These are phyloP conservation scores for Cudoniella acicularis DNA, from an alignment of 495 filamentous ascomycete genomes.

Conservation along the genomic window DNA sequence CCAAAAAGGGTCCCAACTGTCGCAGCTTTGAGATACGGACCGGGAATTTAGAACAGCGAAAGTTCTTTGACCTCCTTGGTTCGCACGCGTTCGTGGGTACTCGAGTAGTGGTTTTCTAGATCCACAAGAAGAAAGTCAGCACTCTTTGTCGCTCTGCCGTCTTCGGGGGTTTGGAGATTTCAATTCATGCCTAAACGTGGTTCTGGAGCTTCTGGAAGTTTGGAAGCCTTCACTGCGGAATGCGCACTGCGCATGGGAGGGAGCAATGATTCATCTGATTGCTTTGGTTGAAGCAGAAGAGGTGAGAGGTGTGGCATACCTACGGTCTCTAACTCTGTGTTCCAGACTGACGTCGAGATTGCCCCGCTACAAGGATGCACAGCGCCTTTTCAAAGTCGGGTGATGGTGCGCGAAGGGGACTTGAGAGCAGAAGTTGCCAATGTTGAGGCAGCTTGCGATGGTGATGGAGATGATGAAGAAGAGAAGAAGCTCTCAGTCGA, in stretches of 20 bases:
- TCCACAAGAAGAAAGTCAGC: neutral
- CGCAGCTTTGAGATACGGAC: constrained; percentile 13
- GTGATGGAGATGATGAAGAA: neutral
- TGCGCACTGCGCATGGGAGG: neutral
- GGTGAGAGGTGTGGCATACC: constrained; percentile 11
- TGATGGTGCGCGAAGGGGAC: neutral
- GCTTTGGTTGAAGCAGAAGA: constrained; percentile 1
- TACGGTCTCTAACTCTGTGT: constrained; percentile 12
- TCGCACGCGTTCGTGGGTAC: neutral
- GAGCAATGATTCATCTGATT: neutral
- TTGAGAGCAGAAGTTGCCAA: neutral
- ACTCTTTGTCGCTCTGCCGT: neutral
- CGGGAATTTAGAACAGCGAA: neutral
- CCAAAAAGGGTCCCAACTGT: constrained; percentile 4
- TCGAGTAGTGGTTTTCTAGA: neutral
- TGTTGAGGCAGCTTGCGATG: neutral
- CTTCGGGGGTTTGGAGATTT: neutral
- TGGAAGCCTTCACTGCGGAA: neutral
- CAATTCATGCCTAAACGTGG: neutral
- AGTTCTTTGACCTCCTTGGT: neutral
- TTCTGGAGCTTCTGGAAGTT: constrained; percentile 2
- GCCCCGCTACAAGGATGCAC: constrained; percentile 24
- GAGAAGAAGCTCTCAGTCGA: neutral
- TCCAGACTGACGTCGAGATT: constrained; percentile 9
- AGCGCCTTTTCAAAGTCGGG: constrained; percentile 12